phyloP scores from a whole-genome alignment of 1,284 basidiomycete genomes.

The Cutaneotrichosporon curvatum region DNA sequence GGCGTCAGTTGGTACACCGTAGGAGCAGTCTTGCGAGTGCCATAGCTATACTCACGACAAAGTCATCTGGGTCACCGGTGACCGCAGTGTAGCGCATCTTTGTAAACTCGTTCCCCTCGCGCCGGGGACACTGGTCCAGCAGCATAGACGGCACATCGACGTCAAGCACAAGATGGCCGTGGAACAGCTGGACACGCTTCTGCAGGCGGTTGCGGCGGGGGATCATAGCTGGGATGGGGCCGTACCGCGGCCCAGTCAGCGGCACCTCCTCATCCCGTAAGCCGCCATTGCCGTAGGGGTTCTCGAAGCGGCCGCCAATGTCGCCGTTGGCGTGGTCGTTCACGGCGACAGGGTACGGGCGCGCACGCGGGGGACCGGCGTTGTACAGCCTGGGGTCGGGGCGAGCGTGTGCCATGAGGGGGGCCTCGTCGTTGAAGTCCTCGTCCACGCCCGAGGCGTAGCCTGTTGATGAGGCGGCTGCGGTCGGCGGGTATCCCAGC shows the following conservation, averaged over 20 bases:
- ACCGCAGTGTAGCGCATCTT: slow-evolving; percentile 90
- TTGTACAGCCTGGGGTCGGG: slow-evolving; percentile 23
- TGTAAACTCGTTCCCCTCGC: slow-evolving; percentile 80
- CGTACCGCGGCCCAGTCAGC: slow-evolving; percentile 54
- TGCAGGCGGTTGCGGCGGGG: slow-evolving; percentile 82
- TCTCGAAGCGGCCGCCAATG: slow-evolving; percentile 9
- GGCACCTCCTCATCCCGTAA: no score
- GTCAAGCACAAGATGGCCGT: slow-evolving; percentile 85
- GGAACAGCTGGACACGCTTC: slow-evolving; percentile 82
- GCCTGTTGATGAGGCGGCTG: background rate
- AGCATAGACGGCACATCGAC: slow-evolving; percentile 77
- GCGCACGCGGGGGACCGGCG: background rate
- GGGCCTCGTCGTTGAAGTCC: slow-evolving; percentile 36
- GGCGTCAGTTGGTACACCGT: background rate
- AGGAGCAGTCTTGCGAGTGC: no score
- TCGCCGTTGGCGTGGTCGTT: background rate
- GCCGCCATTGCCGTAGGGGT: slow-evolving; percentile 9
- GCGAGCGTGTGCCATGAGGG: slow-evolving; percentile 29
- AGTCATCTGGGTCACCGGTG: slow-evolving; percentile 89
- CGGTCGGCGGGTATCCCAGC: slow-evolving; percentile 3
- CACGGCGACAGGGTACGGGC: background rate
- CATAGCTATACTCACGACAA: slow-evolving; percentile 52
- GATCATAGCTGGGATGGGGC: slow-evolving; percentile 75
- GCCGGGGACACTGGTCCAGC: slow-evolving; percentile 65
- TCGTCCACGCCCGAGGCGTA: slow-evolving; percentile 18